A percentile compares a stretch with the other conserved stretches of the same genome.
phyloP scores from a whole-genome alignment of 768 basidiomycete species.

The Termitomyces sp. region DNA sequence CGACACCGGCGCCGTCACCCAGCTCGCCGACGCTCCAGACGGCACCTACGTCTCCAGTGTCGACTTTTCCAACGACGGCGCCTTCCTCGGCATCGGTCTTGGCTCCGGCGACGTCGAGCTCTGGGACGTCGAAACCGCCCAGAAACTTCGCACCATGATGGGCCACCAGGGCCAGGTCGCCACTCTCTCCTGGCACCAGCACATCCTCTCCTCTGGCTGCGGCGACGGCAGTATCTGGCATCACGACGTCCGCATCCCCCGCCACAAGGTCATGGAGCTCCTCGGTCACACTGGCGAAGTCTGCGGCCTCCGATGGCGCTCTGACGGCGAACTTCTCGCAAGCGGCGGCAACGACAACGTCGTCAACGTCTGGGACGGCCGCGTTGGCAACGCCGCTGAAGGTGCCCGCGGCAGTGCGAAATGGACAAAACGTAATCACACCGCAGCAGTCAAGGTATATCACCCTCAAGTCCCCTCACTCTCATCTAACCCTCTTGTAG shows the following conservation, averaged over 20 bases:
- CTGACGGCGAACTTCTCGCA: constrained; percentile 85
- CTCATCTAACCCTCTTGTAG: constrained; percentile 27
- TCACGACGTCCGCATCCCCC: constrained; percentile 85
- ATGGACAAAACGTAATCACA: constrained; percentile 90
- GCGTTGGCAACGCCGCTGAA: constrained; percentile 52
- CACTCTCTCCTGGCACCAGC: constrained; percentile 81
- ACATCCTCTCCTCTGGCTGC: constrained; percentile 84
- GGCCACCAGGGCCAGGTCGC: constrained; percentile 85
- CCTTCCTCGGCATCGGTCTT: constrained; percentile 76
- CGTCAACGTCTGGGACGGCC: constrained; percentile 95
- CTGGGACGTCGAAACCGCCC: constrained; percentile 83
- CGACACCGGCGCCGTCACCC: constrained; percentile 78
- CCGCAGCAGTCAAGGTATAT: constrained; percentile 72
- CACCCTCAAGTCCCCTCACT: not conserved
- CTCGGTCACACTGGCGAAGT: constrained; percentile 90
- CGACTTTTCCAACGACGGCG: constrained; percentile 75
- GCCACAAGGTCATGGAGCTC: constrained; percentile 88
- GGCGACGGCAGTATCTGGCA: constrained; percentile 95
- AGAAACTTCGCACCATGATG: constrained; percentile 84
- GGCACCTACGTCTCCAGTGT: constrained; percentile 72
- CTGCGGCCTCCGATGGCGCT: constrained; percentile 86
- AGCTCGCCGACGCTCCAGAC: constrained; percentile 69
- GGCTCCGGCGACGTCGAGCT: constrained; percentile 86
- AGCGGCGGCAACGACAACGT: constrained; percentile 98
- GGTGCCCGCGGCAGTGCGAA: constrained; percentile 60